A percentile compares a stretch with the other conserved stretches of the same genome.
phyloP scores from a whole-genome alignment of 208 protist species.

The Trypanosoma melophagium region DNA sequence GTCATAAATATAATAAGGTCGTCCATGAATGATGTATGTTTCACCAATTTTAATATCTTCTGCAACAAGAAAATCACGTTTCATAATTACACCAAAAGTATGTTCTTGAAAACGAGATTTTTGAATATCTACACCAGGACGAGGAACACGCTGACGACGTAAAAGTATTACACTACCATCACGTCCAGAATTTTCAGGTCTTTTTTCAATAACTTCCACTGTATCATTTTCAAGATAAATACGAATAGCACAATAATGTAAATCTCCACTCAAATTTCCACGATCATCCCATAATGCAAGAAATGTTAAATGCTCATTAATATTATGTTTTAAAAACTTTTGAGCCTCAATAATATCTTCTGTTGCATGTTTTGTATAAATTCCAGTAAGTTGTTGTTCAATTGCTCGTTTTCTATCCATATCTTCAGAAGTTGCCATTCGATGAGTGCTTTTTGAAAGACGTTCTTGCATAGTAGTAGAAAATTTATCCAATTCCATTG shows the following conservation, averaged over 20 bases:
- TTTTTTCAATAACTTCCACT: slow-evolving; percentile 74
- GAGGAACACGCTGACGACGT: slow-evolving; percentile 75
- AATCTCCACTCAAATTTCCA: slow-evolving; percentile 73
- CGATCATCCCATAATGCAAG: slow-evolving; percentile 90
- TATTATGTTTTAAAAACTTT: slow-evolving; percentile 85
- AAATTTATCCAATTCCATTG: slow-evolving; percentile 53
- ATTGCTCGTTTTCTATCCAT: slow-evolving; percentile 84
- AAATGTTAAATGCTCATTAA: slow-evolving; percentile 87
- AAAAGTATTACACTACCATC: slow-evolving; percentile 67
- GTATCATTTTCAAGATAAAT: slow-evolving; percentile 79
- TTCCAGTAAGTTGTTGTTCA: slow-evolving; percentile 85
- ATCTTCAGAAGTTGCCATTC: slow-evolving; percentile 75
- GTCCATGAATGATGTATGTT: slow-evolving; percentile 82
- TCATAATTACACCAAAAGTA: slow-evolving; percentile 87
- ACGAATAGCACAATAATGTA: slow-evolving; percentile 73
- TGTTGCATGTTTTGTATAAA: slow-evolving; percentile 86
- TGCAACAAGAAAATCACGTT: slow-evolving; percentile 75
- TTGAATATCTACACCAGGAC: slow-evolving; percentile 37
- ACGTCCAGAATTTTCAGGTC: slow-evolving; percentile 72
- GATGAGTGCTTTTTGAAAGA: slow-evolving; percentile 34
- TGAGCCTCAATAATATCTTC: slow-evolving; percentile 82
- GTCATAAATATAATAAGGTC: slow-evolving; percentile 87
- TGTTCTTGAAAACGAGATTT: slow-evolving; percentile 75
- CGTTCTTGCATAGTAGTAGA: slow-evolving; percentile 20
- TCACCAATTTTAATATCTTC: slow-evolving; percentile 82